phyloP scores from a whole-genome alignment of 345 rosid genomes.

The Microthlaspi erraticum region DNA sequence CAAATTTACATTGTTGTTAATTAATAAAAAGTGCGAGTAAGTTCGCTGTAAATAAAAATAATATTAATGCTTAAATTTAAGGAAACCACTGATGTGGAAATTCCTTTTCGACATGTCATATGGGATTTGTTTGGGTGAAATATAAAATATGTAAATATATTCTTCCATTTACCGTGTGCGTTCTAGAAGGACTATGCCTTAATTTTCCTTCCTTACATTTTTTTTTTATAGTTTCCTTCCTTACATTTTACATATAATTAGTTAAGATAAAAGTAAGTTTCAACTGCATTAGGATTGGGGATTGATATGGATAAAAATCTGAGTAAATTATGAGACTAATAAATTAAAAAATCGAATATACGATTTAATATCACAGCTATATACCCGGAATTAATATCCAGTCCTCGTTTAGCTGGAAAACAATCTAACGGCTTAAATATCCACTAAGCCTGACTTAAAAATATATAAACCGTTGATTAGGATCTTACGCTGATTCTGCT shows the following conservation, averaged over 20 bases:
- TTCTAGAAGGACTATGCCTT: neutral
- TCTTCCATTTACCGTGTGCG: neutral
- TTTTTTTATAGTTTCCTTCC: too few relatives aligned
- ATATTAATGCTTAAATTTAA: neutral
- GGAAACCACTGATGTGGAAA: neutral
- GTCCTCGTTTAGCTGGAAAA: conserved; percentile 29
- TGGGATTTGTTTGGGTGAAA: neutral
- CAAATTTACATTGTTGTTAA: neutral
- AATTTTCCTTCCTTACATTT: neutral
- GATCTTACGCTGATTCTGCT: conserved; percentile 29
- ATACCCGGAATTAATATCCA: conserved; percentile 29
- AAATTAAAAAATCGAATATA: conserved; percentile 10
- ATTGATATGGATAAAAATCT: conserved; percentile 9
- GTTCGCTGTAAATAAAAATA: neutral
- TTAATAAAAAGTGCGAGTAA: neutral
- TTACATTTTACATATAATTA: conserved; percentile 1
- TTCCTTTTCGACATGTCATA: neutral
- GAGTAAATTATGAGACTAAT: neutral
- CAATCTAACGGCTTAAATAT: conserved; percentile 38
- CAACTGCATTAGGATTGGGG: conserved; percentile 7
- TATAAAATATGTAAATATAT: neutral
- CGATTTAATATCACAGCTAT: conserved; percentile 19
- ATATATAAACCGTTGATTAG: conserved; percentile 22
- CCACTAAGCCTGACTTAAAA: neutral
- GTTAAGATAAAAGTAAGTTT: conserved; percentile 25